Base-by-base conservation (phyloP, 2,329 filamentous ascomycete species). In the Fusarium odoratissimum region DNA sequence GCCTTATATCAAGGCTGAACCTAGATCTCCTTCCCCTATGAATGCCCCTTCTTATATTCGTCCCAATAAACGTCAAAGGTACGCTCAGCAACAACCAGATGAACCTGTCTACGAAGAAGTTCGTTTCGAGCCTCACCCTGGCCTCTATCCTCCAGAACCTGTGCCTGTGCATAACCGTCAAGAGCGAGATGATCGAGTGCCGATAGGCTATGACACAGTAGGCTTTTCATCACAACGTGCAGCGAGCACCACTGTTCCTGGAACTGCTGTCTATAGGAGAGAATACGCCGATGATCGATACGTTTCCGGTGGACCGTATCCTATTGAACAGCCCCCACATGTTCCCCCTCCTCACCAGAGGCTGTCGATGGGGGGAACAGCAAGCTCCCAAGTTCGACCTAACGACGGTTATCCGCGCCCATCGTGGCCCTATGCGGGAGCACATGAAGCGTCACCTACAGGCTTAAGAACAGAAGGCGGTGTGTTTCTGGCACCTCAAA, bases 1-100 rank as follows among this genome's bases (percentile, higher is more conserved):
- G 38, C 88, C 89, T 14, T 85, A 86, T 71, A 91, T 92, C 75
- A 92, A 92, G 76, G 82, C 86, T 30, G 91, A 92, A 77, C 90
- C 90, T n/a, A 85, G 84, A 52, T 92, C 91, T 4, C 87, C 88
- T 3, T 91, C 90, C 11, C 90, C 89, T 13, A 80, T 91, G 56
- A 83, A 83, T 67, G 85, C 85, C 23, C 85, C 86, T 25, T 83
- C 87, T n/a, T 85, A 86, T 67, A 79, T 84, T 37, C 85, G 89
- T 54, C 87, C 90, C 14, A 83, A 82, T 73, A 92, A 91, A 78
- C 86, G 90, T 56, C 86, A 86, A 75, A 86, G 86, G 69, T 85
- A 88, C 49, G 79, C 81, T 33, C 80, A 83, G 48, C 83, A 82
- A 54, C 84, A 84, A 63, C 81, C 68, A 55, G 75, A 78, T 37